These are phyloP conservation scores for Amanita rubescens DNA, from an alignment of 768 basidiomycete genomes.

Conservation along the genomic window DNA sequence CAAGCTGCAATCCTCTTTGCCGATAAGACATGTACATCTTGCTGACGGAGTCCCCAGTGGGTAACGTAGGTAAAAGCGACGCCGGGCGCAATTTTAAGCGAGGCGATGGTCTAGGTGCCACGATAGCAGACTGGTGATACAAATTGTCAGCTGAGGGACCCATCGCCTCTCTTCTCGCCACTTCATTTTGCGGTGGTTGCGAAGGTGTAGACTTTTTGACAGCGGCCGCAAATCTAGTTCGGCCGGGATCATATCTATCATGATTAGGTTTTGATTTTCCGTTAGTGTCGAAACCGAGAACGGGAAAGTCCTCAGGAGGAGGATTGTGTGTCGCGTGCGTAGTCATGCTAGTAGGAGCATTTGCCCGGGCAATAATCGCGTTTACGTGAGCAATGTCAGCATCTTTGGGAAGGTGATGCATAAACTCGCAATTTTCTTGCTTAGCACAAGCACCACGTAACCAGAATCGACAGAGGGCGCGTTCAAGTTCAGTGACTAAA, in stretches of 20 bases:
- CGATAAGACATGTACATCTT: conserved; percentile 86
- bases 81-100: conserved; percentile 82
- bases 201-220: conserved; percentile 62
- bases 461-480: conserved; percentile 96
- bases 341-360: conserved; percentile 42
- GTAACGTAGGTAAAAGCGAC: conserved; percentile 76
- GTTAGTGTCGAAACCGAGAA: conserved; percentile 41
- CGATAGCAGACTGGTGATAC: conserved; percentile 59
- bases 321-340: conserved; percentile 30
- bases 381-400: conserved; percentile 70
- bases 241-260: conserved; percentile 65
- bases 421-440: conserved; percentile 92
- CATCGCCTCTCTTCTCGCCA: conserved; percentile 49
- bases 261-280: conserved; percentile 37
- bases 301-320: conserved; percentile 67
- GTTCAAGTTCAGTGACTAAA: conserved; percentile 87
- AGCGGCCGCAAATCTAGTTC: conserved; percentile 86
- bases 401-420: conserved; percentile 85
- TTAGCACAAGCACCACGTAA: conserved; percentile 95
- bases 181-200: conserved; percentile 18
- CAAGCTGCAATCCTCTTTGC: conserved; percentile 81
- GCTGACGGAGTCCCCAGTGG: conserved; percentile 77
- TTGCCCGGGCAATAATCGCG: conserved; percentile 59
- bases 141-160: conserved; percentile 54
- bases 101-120: conserved; percentile 76